These are phyloP conservation scores for Viridothelium virens DNA, from an alignment of 495 filamentous ascomycete species.

Conservation along the genomic window DNA sequence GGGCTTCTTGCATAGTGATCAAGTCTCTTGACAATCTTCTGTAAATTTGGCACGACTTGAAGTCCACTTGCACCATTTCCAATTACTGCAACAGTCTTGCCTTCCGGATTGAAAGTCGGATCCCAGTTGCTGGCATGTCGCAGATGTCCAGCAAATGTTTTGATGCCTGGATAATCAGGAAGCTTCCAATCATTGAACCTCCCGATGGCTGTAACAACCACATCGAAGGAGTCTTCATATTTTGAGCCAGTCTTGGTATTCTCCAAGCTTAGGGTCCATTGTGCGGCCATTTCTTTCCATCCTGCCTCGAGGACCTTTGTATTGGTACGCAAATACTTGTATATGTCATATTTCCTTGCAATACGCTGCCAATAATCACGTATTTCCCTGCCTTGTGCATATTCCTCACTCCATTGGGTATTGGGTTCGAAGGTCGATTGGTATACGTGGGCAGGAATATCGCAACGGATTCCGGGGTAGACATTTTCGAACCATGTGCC, in stretches of 20 bases:
- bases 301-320: slow-evolving; percentile 45
- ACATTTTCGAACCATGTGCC: slow-evolving; percentile 53
- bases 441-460: slow-evolving; percentile 66
- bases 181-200: slow-evolving; percentile 50
- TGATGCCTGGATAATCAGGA: slow-evolving; percentile 46
- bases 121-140: slow-evolving; percentile 52
- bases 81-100: slow-evolving; percentile 54
- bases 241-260: slow-evolving; percentile 36
- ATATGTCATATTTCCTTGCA: slow-evolving; percentile 54
- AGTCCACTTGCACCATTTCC: slow-evolving; percentile 53
- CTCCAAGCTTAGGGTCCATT: slow-evolving; percentile 46
- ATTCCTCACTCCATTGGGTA: slow-evolving; percentile 57
- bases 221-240: slow-evolving; percentile 49
- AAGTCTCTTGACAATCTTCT: slow-evolving; percentile 50
- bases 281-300: slow-evolving; percentile 45
- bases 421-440: slow-evolving; percentile 60
- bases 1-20: slow-evolving; percentile 59
- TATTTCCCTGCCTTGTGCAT: slow-evolving; percentile 58
- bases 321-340: slow-evolving; percentile 45
- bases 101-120: slow-evolving; percentile 40
- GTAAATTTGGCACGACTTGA: slow-evolving; percentile 49
- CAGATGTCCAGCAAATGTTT: slow-evolving; percentile 42
- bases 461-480: slow-evolving; percentile 54
- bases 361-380: slow-evolving; percentile 55
- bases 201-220: slow-evolving; percentile 53